phyloP scores from a whole-genome alignment of 1,139 yeast species.

The Starmera stellimalicola region DNA sequence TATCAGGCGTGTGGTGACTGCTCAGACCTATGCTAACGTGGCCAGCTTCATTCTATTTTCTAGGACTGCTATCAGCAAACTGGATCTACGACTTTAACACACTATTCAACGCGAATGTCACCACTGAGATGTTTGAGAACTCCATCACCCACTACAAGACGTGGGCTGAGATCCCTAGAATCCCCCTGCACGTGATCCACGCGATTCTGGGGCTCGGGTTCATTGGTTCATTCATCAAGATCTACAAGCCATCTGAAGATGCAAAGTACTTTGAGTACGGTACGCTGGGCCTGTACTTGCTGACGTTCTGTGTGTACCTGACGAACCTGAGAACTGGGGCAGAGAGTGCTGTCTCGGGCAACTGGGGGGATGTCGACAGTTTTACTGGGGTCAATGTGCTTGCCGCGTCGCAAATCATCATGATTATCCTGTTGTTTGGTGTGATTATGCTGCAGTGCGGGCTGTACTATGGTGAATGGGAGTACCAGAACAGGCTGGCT shows the following conservation, averaged over 20 bases:
- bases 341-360: constrained; percentile 54
- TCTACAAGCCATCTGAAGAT: constrained; percentile 79
- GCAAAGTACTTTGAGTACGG: constrained; percentile 87
- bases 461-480: constrained; percentile 80
- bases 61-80: constrained; percentile 72
- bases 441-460: constrained; percentile 81
- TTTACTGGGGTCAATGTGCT: constrained; percentile 83
- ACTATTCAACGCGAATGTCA: constrained; percentile 52
- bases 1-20: constrained; percentile 38
- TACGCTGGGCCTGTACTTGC: constrained; percentile 59
- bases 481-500: constrained; percentile 47
- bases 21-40: constrained; percentile 29
- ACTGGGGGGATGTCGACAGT: constrained; percentile 92
- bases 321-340: constrained; percentile 83
- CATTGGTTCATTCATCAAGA: constrained; percentile 64
- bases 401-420: constrained; percentile 81
- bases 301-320: constrained; percentile 68
- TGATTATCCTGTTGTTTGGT: constrained; percentile 63
- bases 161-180: constrained; percentile 58
- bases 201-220: constrained; percentile 53
- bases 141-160: constrained; percentile 66
- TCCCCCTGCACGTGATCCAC: constrained; percentile 54
- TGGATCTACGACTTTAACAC: constrained; percentile 76
- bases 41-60: constrained; percentile 48
- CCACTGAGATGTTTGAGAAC: constrained; percentile 42